These are phyloP conservation scores for Neurospora sp. DNA, from an alignment of 495 filamentous ascomycete species.

Conservation along the genomic window DNA sequence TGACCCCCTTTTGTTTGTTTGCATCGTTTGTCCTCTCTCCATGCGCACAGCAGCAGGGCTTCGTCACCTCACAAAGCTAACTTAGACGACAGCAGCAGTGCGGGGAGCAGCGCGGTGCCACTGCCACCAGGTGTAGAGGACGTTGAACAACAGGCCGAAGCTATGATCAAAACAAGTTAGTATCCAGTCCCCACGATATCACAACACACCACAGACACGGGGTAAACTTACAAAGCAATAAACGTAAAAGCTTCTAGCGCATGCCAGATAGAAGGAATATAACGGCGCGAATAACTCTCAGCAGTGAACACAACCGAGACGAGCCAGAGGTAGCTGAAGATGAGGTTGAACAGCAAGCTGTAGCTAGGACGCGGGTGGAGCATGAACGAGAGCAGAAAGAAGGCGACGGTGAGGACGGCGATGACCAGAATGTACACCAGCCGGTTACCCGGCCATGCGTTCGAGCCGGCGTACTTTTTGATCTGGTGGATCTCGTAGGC, in stretches of 20 bases:
- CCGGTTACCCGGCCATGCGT: conserved; percentile 28
- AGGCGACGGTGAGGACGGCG: conserved; percentile 45
- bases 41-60: background rate
- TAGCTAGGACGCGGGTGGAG: conserved; percentile 40
- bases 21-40: background rate
- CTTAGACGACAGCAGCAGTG: conserved; percentile 18
- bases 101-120: conserved; percentile 17
- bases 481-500: conserved; percentile 37
- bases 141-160: conserved; percentile 45
- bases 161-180: conserved; percentile 31
- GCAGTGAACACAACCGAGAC: conserved; percentile 51
- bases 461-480: conserved; percentile 8
- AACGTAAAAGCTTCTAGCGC: conserved; percentile 52
- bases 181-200: too few relatives aligned
- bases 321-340: conserved; percentile 58
- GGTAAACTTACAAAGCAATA: conserved; percentile 49
- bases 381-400: conserved; percentile 48
- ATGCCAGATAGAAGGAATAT: conserved; percentile 28
- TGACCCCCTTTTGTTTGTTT: background rate
- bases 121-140: conserved; percentile 38
- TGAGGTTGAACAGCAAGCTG: conserved; percentile 43
- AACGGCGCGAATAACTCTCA: conserved; percentile 25
- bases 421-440: conserved; percentile 48
- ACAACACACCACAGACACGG: too few relatives aligned
- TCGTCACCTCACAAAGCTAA: background rate